Evolutionary conservation across 2,329 filamentous ascomycete genomes (phyloP), one percentile per base, ranked within the genome.

Genomic region (Drechslerella dactyloides): DNA sequence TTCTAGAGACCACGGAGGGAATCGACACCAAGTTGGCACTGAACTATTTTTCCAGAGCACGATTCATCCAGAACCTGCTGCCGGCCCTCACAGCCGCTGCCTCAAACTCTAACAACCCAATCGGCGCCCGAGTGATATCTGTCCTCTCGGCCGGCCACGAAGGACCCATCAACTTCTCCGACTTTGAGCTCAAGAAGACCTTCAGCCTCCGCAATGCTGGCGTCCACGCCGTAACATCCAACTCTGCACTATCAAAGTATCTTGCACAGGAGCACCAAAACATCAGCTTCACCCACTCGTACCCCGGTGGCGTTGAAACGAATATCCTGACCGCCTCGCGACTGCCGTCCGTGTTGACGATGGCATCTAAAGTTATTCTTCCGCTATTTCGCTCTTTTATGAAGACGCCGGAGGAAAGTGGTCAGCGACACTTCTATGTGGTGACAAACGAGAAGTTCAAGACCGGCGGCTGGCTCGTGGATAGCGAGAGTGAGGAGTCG

Each of bases 1-100:
- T n/a, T n/a, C n/a, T 11, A 66, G 81, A 83, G 72, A 82, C 82
- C 0, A 24, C 79, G 0, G 82, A 84, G 69, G 81, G 81, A 0
- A 79, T 83, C 15, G 81, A 83, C 53, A 77, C 77, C 52, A 83
- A 82, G 73, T 80, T 83, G 77, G 79, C 79, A 0, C 76, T 83
- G n/a, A 81, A 82, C 61, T 83, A 81, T 72, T 83, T 83, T 65
- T 79, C 81, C 15, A 79, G 79, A 11, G 81, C 83, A 72, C 78
- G 82, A 0, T 79, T 83, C 13, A 79, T 82, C 21, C 75, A 77
- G 13, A 80, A 81, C 40, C 77, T 84, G 2, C 69, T 80, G 0
- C 81, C 82, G 0, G 74, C 76, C 0, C 74, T 82, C n/a, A 78
- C 75, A 33, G 73, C 33, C 15, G 51, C 59, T 3, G 17, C 59